Evolutionary conservation across 306 rosid species (phyloP).

Genomic region (Cucumis hystrix): DNA sequence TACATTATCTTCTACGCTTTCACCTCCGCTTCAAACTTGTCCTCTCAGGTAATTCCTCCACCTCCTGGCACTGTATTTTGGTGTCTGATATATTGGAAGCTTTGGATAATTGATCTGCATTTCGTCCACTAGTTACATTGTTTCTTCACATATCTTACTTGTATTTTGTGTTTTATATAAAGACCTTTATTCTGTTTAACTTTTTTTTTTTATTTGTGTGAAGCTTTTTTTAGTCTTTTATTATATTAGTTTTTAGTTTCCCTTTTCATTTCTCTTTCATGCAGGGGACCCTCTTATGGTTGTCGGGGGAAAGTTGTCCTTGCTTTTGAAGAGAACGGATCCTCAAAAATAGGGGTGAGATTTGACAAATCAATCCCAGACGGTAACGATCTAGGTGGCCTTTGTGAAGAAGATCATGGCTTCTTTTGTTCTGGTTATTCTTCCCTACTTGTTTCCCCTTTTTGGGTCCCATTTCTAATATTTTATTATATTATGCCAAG

Average conservation of each 20-base stretch:
- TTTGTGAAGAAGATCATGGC: conserved; percentile 77
- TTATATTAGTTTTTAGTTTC: conserved; percentile 1
- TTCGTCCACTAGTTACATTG: background rate
- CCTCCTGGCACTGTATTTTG: background rate
- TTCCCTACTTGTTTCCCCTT: conserved; percentile 5
- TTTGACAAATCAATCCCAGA: conserved; percentile 88
- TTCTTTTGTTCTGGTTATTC: conserved; percentile 83
- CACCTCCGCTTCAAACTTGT: conserved; percentile 29
- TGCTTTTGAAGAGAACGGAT: conserved; percentile 76
- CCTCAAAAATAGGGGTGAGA: conserved; percentile 90
- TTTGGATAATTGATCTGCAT: background rate
- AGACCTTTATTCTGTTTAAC: background rate
- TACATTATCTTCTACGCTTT: conserved; percentile 27
- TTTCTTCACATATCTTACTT: background rate
- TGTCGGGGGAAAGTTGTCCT: conserved; percentile 77
- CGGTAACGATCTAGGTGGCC: conserved; percentile 95
- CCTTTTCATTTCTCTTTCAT: conserved; percentile 9
- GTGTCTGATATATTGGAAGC: background rate
- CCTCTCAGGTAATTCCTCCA: conserved; percentile 46
- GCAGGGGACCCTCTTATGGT: conserved; percentile 89
- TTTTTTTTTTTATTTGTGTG: background rate
- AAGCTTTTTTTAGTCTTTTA: background rate
- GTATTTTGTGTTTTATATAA: background rate
- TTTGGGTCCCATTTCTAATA: background rate
- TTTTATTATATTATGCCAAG: background rate